Base-by-base conservation (phyloP, 148 eudicot genomes). In the Rhododendron griersonianum region DNA sequence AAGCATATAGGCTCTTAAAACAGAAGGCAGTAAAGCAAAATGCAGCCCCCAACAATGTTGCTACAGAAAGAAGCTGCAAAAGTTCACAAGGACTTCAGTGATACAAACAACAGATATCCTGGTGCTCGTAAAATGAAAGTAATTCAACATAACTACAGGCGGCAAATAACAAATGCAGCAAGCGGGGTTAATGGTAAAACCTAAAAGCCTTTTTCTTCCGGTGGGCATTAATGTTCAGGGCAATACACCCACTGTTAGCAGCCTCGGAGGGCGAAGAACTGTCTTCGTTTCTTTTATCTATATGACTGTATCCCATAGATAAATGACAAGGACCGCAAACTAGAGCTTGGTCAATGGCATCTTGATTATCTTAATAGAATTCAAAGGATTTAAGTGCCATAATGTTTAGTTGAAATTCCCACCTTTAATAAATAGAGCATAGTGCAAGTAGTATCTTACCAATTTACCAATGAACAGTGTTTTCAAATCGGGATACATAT, bases 11-110 rank as follows among this genome's bases (percentile, higher is more conserved):
- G 91, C 87, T 93, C 92, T 95, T 92, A 41, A 94, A 95, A 82
- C 98, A 95, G 89, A 95, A 97, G 80, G 98, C 99, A 81, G 85
- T 75, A 79, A 97, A 95, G 93, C 99, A 97, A 91, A 95, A 95
- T 67, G 87, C 87, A 28, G 94, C 95, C 57, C 99, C 99, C 33
- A 92, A 65, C 55, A 97, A 89, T 30, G 98, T 92, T 84, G 98
- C 90, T 63, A 83, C 89, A 8, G 99, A 91, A 47, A 97, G 96
- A 90, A 97, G 98, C 99, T 97, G 95, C 90, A 91, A 47, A 59
- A 80, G 82, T 50, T 80, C 5, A 88, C 75, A 28, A 81, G 21
- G 47, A 84, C 57, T 33, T 85, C 11, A 83, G 30, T 47, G 23
- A 88, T 61, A 14, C 28, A 41, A 81, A 83, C 76, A 77, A 48